Percentiles rank a stretch among this genome's conserved stretches.
Conservation (phyloP, 768 basidiomycete species). For the Suillus occidentalis region DNA sequence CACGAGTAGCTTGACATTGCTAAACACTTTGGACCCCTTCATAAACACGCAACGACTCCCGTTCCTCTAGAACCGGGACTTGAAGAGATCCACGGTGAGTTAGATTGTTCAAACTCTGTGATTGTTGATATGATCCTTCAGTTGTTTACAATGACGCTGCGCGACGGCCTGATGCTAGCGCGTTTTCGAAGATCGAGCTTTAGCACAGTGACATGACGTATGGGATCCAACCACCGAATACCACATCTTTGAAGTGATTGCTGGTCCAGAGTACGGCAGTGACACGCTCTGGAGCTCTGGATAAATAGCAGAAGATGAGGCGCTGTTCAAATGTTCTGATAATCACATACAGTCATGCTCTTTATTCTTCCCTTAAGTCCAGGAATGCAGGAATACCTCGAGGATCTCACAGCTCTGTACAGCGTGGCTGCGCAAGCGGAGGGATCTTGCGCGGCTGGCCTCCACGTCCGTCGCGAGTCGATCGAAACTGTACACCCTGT, state of each 20-base stretch:
- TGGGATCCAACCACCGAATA: conserved; percentile 75
- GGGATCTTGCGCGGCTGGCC: conserved; percentile 50
- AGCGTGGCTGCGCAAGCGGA: conserved; percentile 53
- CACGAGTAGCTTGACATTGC: conserved; percentile 71
- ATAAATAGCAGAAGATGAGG: conserved; percentile 32
- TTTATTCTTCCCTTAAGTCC: conserved; percentile 82
- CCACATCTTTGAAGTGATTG: conserved; percentile 78
- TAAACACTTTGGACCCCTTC: conserved; percentile 70
- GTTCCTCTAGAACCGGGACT: conserved; percentile 69
- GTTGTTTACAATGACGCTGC: conserved; percentile 73
- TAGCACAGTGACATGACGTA: conserved; percentile 72
- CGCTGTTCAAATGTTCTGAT: conserved; percentile 12
- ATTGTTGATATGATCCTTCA: conserved; percentile 24
- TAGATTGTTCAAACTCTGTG: background rate
- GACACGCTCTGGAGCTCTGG: conserved; percentile 84
- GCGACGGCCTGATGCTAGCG: conserved; percentile 57
- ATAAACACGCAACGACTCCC: conserved; percentile 82
- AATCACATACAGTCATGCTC: conserved; percentile 54
- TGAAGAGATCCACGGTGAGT: conserved; percentile 64
- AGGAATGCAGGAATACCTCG: conserved; percentile 73
- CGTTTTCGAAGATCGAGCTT: conserved; percentile 45
- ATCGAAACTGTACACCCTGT: conserved; percentile 77
- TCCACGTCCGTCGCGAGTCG: conserved; percentile 66
- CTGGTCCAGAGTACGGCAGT: conserved; percentile 68
- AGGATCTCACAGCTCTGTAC: conserved; percentile 71